A percentile compares a stretch with the other conserved stretches of the same genome.
phyloP scores from a whole-genome alignment of 192 early-diverging fungal species.

The Hyaloraphidium curvatum region DNA sequence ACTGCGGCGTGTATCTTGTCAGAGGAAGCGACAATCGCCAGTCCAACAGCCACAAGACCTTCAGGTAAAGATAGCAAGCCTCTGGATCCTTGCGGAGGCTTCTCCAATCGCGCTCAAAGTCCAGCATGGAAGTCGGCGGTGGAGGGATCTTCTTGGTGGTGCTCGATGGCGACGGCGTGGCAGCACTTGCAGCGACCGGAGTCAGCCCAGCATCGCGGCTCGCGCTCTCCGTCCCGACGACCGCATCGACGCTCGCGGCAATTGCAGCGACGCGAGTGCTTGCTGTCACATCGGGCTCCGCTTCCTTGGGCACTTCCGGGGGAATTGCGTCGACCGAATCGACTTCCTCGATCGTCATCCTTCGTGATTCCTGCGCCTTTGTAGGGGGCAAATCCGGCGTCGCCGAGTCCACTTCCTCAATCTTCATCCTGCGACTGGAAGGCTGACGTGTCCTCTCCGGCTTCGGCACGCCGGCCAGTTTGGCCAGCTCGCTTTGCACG shows the following conservation, averaged over 20 bases:
- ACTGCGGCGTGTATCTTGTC: too few relatives aligned
- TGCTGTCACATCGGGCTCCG: constrained; percentile 14
- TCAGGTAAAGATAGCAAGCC: constrained; percentile 34
- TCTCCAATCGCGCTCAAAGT: constrained; percentile 58
- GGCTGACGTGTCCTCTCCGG: neutral
- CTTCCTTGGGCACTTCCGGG: constrained; percentile 16
- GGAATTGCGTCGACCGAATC: neutral
- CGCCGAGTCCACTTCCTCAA: too few relatives aligned
- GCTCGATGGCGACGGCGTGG: neutral
- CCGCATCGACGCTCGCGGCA: constrained; percentile 1
- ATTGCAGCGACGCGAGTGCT: neutral
- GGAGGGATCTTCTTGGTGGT: neutral
- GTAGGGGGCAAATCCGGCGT: neutral
- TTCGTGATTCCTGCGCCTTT: constrained; percentile 2
- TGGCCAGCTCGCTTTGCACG: constrained; percentile 38
- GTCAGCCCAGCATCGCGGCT: neutral
- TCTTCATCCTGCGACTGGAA: too few relatives aligned
- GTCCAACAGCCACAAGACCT: too few relatives aligned
- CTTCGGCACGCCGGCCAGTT: constrained; percentile 12
- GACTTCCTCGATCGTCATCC: neutral
- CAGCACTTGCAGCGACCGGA: neutral
- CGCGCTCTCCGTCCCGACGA: neutral
- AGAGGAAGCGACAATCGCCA: too few relatives aligned
- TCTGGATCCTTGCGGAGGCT: constrained; percentile 23
- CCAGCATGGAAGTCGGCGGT: constrained; percentile 24